Base-by-base conservation (phyloP, 768 basidiomycete genomes). In the Royoungia palumana region DNA sequence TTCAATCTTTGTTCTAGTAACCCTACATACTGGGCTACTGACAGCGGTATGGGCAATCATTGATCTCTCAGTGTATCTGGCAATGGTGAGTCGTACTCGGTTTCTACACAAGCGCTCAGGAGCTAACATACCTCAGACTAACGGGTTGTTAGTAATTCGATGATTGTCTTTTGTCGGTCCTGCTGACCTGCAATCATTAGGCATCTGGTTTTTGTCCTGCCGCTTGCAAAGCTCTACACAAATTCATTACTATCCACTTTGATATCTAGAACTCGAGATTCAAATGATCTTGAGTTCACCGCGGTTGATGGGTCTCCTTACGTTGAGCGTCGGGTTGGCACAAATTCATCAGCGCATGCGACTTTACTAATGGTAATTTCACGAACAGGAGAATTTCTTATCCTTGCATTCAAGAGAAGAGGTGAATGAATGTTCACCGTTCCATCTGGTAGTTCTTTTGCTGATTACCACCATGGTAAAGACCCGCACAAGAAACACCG, bases 21-120 rank as follows among this genome's bases (percentile, higher is more conserved):
- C 72, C 5, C 51, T 74, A 11, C 72, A 74, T 28, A 74, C 70
- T 0, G 72, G 74, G 27, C 24, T 69, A 9, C 30, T 74, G 12
- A 75, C 73, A n/a, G 54, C 71, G 22, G 42, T 74, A 17, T 69
- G 64, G 59, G 67, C 73, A 12, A 53, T 65, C 5, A 17, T 63
- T 14, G 69, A 70, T 37, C 60, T 71, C 22, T 54, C 63, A 5
- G 28, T 61, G 41, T 71, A 63, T 44, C 10, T 68, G 42, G 60
- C 51, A 14, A 19, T 62, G 14, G 62, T 56, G 38, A 41, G 63
- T 44, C 32, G 32, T 8, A 19, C 3, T 44, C 14, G 10, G 39
- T 39, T 25, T 6, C 12, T 16, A 14, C 6, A 8, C 19, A 22
- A 2, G 16, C 3, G 11, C 27, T 20, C 5, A 19, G 13, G 30